Conservation (phyloP, 106 monocot species). For the Dactylorhiza incarnata region DNA sequence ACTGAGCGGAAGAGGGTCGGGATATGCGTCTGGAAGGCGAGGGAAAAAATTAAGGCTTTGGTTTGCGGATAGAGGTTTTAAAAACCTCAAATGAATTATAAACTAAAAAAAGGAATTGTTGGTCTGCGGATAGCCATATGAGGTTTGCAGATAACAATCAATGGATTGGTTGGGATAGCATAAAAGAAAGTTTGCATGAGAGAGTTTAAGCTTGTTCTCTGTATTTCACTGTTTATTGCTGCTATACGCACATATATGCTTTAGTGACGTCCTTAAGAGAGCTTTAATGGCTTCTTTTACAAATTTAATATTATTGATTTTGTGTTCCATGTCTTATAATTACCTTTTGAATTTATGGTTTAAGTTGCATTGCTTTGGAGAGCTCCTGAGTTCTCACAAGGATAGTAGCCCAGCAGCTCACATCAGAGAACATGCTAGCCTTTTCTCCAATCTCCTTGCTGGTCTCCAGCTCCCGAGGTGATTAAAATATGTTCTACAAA, state of each 20-base stretch:
- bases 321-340: neutral
- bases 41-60: no score
- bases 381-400: slow-evolving; percentile 35
- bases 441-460: slow-evolving; percentile 60
- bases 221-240: no score
- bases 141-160: neutral
- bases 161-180: neutral
- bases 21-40: no score
- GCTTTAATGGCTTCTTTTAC: neutral
- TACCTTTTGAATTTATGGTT: neutral
- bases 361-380: slow-evolving; percentile 92
- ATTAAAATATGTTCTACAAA: slow-evolving; percentile 3
- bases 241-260: neutral
- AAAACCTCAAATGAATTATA: no score
- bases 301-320: neutral
- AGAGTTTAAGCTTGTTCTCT: neutral
- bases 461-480: slow-evolving; percentile 86
- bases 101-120: no score
- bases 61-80: no score
- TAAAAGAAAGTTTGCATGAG: neutral
- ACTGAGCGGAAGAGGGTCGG: no score
- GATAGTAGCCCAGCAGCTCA: slow-evolving; percentile 27
- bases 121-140: no score
- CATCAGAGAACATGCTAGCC: slow-evolving; percentile 42
- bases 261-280: neutral